Conservation (phyloP, 495 filamentous ascomycete genomes). For the Penicillium robsamsonii region DNA sequence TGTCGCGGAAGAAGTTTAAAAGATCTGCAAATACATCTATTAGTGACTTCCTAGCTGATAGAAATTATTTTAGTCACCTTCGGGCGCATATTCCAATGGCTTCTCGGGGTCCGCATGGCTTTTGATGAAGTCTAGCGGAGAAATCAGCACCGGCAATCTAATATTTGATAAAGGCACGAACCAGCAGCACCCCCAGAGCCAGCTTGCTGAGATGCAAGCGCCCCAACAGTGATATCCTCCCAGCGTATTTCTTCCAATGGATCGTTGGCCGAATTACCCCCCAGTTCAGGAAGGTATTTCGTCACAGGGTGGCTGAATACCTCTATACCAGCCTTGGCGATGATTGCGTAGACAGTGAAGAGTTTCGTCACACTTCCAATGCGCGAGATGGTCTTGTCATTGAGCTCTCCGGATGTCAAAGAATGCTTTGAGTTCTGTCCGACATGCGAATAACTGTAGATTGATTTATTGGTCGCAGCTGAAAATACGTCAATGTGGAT, state of each 20-base stretch:
- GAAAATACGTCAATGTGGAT: slow-evolving; percentile 15
- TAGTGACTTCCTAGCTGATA: not conserved
- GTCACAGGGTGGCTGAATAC: slow-evolving; percentile 48
- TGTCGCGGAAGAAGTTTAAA: slow-evolving; percentile 13
- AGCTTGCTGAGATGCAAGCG: slow-evolving; percentile 42
- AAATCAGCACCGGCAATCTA: not conserved
- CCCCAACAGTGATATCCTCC: slow-evolving; percentile 39
- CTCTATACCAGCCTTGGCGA: slow-evolving; percentile 45
- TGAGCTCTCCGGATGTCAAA: slow-evolving; percentile 9
- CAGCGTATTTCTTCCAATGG: slow-evolving; percentile 33
- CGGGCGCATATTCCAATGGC: not conserved
- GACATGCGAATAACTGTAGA: slow-evolving; percentile 16
- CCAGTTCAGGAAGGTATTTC: slow-evolving; percentile 54
- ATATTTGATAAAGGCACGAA: not conserved
- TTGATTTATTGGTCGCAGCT: slow-evolving; percentile 12
- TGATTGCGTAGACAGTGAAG: slow-evolving; percentile 45
- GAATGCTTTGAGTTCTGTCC: not conserved
- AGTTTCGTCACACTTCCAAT: slow-evolving; percentile 49
- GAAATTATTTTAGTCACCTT: not conserved
- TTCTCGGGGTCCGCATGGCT: not conserved
- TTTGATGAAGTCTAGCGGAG: not conserved
- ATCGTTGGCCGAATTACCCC: slow-evolving; percentile 5
- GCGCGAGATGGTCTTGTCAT: slow-evolving; percentile 45
- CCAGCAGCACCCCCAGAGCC: slow-evolving; percentile 36
- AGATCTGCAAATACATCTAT: slow-evolving; percentile 1